These are phyloP conservation scores for Quercus alba DNA, from an alignment of 306 rosid species.

Conservation along the genomic window DNA sequence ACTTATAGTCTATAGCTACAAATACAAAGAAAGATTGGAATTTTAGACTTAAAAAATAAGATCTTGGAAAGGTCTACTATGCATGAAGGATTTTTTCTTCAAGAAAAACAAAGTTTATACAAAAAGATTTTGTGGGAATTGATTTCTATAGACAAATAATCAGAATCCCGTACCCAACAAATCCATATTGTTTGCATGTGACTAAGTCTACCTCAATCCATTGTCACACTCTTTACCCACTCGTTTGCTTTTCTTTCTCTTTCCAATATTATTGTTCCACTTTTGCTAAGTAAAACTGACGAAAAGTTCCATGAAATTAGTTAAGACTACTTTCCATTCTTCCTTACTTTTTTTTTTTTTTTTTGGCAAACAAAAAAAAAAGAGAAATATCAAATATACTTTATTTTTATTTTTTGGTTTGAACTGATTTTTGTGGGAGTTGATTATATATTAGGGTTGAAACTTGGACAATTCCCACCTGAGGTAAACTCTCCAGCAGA, in stretches of 20 bases:
- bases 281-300: conserved; percentile 61
- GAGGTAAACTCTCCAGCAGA: conserved; percentile 83
- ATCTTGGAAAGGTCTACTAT: background rate
- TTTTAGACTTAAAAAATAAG: background rate
- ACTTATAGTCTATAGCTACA: conserved; percentile 8
- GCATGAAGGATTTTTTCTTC: too few relatives aligned
- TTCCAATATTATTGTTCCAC: conserved; percentile 23
- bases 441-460: conserved; percentile 71
- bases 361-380: background rate
- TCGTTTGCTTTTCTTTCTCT: conserved; percentile 18
- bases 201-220: conserved; percentile 30
- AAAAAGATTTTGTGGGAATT: too few relatives aligned
- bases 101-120: too few relatives aligned
- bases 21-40: background rate
- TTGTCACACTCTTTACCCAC: conserved; percentile 25
- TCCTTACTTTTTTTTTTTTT: background rate
- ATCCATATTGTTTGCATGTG: conserved; percentile 39
- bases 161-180: conserved; percentile 21
- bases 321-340: background rate
- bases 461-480: conserved; percentile 71
- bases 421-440: background rate
- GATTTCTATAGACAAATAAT: background rate
- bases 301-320: conserved; percentile 35
- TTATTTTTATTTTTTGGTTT: background rate
- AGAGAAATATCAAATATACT: too few relatives aligned